Percentiles rank a stretch among this genome's conserved stretches.
phyloP scores from a whole-genome alignment of 306 rosid genomes.

The Trichosanthes cucumerina region DNA sequence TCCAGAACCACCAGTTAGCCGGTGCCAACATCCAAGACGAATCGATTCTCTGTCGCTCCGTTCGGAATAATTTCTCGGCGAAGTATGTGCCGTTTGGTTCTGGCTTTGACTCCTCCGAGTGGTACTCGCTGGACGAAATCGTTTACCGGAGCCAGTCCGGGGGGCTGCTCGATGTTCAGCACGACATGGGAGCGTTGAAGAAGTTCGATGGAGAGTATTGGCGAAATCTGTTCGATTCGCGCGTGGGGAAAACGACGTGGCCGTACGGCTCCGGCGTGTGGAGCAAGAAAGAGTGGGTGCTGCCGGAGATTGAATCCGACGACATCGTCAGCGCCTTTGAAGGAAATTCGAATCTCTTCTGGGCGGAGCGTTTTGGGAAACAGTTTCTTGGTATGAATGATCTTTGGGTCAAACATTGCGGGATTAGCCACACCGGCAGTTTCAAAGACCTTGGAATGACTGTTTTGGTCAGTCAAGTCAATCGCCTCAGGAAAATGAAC shows the following conservation, averaged over 20 bases:
- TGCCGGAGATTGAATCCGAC: constrained; percentile 32
- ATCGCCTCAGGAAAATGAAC: not conserved
- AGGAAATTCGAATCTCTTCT: constrained; percentile 18
- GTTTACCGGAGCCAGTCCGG: constrained; percentile 42
- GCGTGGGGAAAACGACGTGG: constrained; percentile 46
- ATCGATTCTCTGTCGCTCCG: not conserved
- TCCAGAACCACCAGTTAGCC: not conserved
- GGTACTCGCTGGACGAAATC: constrained; percentile 48
- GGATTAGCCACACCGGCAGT: constrained; percentile 2
- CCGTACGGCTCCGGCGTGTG: constrained; percentile 52
- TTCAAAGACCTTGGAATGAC: constrained; percentile 6
- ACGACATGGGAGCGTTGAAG: constrained; percentile 30
- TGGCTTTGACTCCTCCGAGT: constrained; percentile 17
- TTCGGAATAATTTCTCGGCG: constrained; percentile 18
- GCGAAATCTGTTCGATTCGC: constrained; percentile 22
- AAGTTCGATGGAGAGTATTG: constrained; percentile 38
- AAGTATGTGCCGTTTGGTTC: constrained; percentile 40
- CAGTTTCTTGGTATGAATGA: not conserved
- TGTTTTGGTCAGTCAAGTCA: not conserved
- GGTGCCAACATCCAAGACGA: not conserved
- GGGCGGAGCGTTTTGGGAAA: constrained; percentile 6
- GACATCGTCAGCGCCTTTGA: constrained; percentile 42
- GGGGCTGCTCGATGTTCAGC: constrained; percentile 40
- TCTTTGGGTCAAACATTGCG: constrained; percentile 1
- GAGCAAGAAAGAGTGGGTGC: constrained; percentile 28